phyloP scores from a whole-genome alignment of 176 grass and related monocot species.

The Thinopyrum elongatum region DNA sequence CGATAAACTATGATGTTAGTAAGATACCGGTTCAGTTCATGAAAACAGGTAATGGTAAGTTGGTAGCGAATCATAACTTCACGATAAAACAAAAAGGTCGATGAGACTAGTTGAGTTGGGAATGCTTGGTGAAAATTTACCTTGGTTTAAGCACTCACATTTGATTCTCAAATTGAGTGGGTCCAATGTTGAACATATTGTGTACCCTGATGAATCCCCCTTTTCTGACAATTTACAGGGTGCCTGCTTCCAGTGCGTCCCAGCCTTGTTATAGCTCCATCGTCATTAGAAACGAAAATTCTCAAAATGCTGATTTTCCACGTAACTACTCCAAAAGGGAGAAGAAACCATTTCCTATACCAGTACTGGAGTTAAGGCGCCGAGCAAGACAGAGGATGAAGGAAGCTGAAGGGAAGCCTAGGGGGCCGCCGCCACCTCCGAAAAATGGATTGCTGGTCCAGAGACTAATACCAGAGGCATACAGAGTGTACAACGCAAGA shows the following conservation, averaged over 20 bases:
- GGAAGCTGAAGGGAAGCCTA: conserved; percentile 60
- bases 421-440: conserved; percentile 56
- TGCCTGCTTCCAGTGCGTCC: conserved; percentile 29
- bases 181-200: not conserved
- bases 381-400: conserved; percentile 76
- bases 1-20: not conserved
- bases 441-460: conserved; percentile 84
- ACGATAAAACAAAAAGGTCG: not conserved
- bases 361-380: conserved; percentile 80
- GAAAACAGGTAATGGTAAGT: not conserved
- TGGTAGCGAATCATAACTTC: not conserved
- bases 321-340: conserved; percentile 65
- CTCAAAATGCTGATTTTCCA: conserved; percentile 88
- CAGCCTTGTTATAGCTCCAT: conserved; percentile 5
- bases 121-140: not conserved
- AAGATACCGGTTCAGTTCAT: not conserved
- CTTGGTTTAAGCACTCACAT: not conserved
- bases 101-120: not conserved
- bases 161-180: not conserved
- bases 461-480: conserved; percentile 87
- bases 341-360: conserved; percentile 98
- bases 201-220: not conserved
- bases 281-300: conserved; percentile 53
- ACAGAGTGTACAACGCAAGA: conserved; percentile 86
- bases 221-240: conserved; percentile 28